A percentile compares a stretch with the other conserved stretches of the same genome.
phyloP scores from a whole-genome alignment of 768 basidiomycete species.

The Trametopsis cervina region DNA sequence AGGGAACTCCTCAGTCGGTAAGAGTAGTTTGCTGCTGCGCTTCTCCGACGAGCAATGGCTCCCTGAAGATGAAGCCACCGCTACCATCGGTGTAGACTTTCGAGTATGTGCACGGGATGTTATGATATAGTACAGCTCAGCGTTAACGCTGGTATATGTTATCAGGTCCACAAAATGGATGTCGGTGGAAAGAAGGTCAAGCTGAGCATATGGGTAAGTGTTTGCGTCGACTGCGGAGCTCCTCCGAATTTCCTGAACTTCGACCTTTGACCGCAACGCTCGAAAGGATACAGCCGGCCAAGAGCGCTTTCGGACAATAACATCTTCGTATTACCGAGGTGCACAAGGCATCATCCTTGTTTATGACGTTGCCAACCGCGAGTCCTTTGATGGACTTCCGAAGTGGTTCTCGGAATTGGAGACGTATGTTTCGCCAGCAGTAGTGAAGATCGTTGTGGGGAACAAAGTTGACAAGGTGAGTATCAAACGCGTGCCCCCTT shows the following conservation, averaged over 20 bases:
- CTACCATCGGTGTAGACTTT: conserved; percentile 84
- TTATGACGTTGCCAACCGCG: conserved; percentile 93
- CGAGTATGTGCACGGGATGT: conserved; percentile 42
- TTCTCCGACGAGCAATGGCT: conserved; percentile 97
- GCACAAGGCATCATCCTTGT: conserved; percentile 98
- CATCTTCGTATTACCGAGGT: conserved; percentile 97
- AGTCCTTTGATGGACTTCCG: conserved; percentile 91
- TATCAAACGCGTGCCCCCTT: neutral
- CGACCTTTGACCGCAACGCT: neutral
- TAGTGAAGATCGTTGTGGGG: conserved; percentile 92
- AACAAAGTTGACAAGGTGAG: conserved; percentile 88
- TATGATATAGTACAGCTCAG: neutral
- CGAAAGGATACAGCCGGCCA: conserved; percentile 98
- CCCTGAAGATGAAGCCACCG: conserved; percentile 82
- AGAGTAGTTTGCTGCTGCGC: conserved; percentile 85
- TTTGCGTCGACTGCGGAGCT: neutral
- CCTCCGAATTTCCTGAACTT: neutral
- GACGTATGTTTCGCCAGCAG: conserved; percentile 79
- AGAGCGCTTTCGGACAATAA: conserved; percentile 97
- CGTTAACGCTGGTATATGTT: neutral
- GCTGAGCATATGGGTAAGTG: conserved; percentile 90
- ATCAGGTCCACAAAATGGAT: conserved; percentile 83
- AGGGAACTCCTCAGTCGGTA: conserved; percentile 87
- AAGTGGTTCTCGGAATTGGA: conserved; percentile 92
- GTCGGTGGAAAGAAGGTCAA: conserved; percentile 81